phyloP scores from a whole-genome alignment of 2,329 filamentous ascomycete species.

The Ascochyta fabae region DNA sequence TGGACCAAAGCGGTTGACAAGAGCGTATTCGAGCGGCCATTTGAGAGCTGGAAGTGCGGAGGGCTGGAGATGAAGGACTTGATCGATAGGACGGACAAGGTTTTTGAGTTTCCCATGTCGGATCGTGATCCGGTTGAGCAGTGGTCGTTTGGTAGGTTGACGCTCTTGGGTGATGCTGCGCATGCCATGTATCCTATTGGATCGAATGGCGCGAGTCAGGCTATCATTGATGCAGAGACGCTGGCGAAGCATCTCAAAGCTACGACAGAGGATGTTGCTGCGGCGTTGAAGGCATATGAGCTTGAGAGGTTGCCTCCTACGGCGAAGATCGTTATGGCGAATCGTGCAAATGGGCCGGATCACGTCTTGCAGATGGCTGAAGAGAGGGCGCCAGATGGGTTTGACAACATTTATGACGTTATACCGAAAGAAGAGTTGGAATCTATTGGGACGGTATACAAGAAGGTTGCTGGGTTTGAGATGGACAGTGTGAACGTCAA shows the following conservation, averaged over 20 bases:
- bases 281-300: slow-evolving; percentile 50
- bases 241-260: slow-evolving; percentile 45
- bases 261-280: slow-evolving; percentile 32
- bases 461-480: slow-evolving; percentile 56
- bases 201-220: slow-evolving; percentile 54
- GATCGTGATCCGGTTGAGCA: slow-evolving; percentile 52
- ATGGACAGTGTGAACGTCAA: slow-evolving; percentile 54
- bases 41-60: slow-evolving; percentile 53
- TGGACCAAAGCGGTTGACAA: slow-evolving; percentile 54
- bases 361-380: slow-evolving; percentile 56
- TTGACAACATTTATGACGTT: slow-evolving; percentile 51
- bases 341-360: slow-evolving; percentile 55
- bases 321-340: slow-evolving; percentile 56
- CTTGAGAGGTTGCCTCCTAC: slow-evolving; percentile 51
- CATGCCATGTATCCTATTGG: slow-evolving; percentile 55
- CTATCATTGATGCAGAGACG: slow-evolving; percentile 54
- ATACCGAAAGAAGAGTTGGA: slow-evolving; percentile 51
- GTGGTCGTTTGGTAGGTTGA: slow-evolving; percentile 46
- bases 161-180: slow-evolving; percentile 53
- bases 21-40: slow-evolving; percentile 49
- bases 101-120: slow-evolving; percentile 57
- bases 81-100: slow-evolving; percentile 52
- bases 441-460: slow-evolving; percentile 46
- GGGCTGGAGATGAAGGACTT: slow-evolving; percentile 53
- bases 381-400: slow-evolving; percentile 51